Evolutionary conservation across 106 monocot species (phyloP), one percentile per base, ranked within the genome.

Genomic region (Chionographis japonica): DNA sequence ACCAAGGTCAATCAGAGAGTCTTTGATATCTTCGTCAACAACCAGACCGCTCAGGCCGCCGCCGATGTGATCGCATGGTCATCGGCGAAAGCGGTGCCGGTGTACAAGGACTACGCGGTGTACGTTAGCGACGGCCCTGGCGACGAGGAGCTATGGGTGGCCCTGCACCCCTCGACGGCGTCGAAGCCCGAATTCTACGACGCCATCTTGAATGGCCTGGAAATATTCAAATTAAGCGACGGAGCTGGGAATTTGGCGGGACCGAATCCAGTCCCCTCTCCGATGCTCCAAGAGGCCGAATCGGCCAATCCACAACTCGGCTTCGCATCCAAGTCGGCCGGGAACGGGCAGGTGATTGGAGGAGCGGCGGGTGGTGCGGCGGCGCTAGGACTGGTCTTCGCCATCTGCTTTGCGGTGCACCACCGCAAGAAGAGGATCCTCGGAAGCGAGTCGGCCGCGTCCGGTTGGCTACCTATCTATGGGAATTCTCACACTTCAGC

Each of bases 1-100:
- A 64, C 58, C 35, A 87, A 84, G 69, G 16, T 78, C 61, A 92
- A 92, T 57, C 92, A 92, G 77, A 63, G 97, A 50, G 89, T 83
- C 4, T 97, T 97, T 55, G 81, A 89, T 58, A 80, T 97, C 49
- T 85, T 68, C 64, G 39, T 97, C 41, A 90, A 92, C 80, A 97
- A 97, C 74, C 74, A 77, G 76, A 97, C 92, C 6, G 97, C 92
- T 4, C 60, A 85, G 69, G 67, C 57, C 0, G 80, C 38, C 2
- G 89, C 89, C 5, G 97, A 97, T 50, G 87, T 97, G 17, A 71
- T 97, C 52, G 89, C 71, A 0, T 85, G 86, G 84, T 19, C 86
- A 14, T 70, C 84, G 3, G 9, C 37, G 13, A 55, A 60, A 46
- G 80, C 36, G 52, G 79, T 85, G 37, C 89, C 97, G 13, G 66